Conservation (phyloP, 2,329 filamentous ascomycete genomes). For the Huntiella moniliformis region DNA sequence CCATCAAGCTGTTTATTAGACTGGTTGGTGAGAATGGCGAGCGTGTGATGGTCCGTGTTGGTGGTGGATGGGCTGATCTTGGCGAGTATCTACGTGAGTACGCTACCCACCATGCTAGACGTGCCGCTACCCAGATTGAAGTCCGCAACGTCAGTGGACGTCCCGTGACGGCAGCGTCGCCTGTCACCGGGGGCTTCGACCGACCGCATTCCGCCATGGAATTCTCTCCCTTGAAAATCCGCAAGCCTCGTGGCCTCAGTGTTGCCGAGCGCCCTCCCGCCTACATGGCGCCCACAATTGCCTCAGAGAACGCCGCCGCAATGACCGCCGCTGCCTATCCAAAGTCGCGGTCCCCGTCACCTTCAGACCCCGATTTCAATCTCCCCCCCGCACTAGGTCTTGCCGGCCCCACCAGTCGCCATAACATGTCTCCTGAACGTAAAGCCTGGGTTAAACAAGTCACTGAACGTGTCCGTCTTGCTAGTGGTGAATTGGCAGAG, state of each 20-base stretch:
- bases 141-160: slow-evolving; percentile 18
- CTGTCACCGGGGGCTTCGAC: slow-evolving; percentile 22
- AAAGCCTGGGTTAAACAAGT: slow-evolving; percentile 68
- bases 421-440: slow-evolving; percentile 52
- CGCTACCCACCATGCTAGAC: slow-evolving; percentile 75
- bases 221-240: slow-evolving; percentile 26
- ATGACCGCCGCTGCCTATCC: slow-evolving; percentile 19
- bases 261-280: slow-evolving; percentile 17
- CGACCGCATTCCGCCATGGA: slow-evolving; percentile 21
- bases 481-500: slow-evolving; percentile 40
- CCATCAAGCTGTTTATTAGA: slow-evolving; percentile 87
- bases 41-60: slow-evolving; percentile 93
- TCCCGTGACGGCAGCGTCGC: not conserved
- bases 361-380: slow-evolving; percentile 16
- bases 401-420: slow-evolving; percentile 48
- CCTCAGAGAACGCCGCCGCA: slow-evolving; percentile 12
- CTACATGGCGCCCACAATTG: slow-evolving; percentile 24
- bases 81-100: slow-evolving; percentile 92
- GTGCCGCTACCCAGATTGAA: slow-evolving; percentile 37
- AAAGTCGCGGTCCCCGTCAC: slow-evolving; percentile 14
- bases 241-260: slow-evolving; percentile 32
- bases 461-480: slow-evolving; percentile 58
- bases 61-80: slow-evolving; percentile 93
- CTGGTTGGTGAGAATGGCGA: slow-evolving; percentile 79
- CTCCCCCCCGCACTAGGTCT: slow-evolving; percentile 35